Base-by-base conservation (phyloP, 2,329 filamentous ascomycete genomes). In the Phaeosphaeriaceae sp. region DNA sequence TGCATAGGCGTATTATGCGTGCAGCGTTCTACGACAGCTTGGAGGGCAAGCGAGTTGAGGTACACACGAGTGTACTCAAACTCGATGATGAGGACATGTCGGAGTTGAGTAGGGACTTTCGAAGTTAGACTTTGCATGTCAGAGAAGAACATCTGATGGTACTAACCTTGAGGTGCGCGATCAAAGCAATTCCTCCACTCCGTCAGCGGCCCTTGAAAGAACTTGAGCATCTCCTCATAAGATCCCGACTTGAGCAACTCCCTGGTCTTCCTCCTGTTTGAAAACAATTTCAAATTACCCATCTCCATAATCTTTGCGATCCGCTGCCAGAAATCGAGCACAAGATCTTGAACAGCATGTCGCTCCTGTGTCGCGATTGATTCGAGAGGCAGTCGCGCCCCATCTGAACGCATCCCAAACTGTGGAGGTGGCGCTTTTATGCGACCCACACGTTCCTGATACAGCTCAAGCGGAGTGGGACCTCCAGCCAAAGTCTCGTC, bases 21-120 rank as follows among this genome's bases (percentile, higher is more conserved):
- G 78, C 92, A 97, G 59, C 93, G 88, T 78, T 97, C 94, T 6
- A 98, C 92, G 3, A 98, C 93, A 21, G 95, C 95, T 79, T 99
- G 95, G 1, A 99, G 82, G 1, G 93, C 93, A 1, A 99, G 83
- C 0, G 93, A 97, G 76, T 98, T 97, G 80, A 97, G 86, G 73
- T 98, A 98, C 51, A 97, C 91, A 70, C 94, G 88, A 24, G 94
- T 92, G 74, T 97, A 97, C 72, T 98, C 92, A 72, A 95, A 97
- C 80, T 99, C 95, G 65, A 98, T 97, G 7, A 88, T 90, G 27
- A 99, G 83, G 57, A 98, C 93, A 73, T 93, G 88, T 47, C 84
- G 82, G 79, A 89, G 86, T 56, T 85, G 80, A 17, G 82, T 80
- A 1, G 84, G 81, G 27, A 88, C 85, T 83, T 64, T 55, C 17